Evolutionary conservation across 1,284 basidiomycete species (phyloP).

Genomic region (Ceratobasidium sp.): DNA sequence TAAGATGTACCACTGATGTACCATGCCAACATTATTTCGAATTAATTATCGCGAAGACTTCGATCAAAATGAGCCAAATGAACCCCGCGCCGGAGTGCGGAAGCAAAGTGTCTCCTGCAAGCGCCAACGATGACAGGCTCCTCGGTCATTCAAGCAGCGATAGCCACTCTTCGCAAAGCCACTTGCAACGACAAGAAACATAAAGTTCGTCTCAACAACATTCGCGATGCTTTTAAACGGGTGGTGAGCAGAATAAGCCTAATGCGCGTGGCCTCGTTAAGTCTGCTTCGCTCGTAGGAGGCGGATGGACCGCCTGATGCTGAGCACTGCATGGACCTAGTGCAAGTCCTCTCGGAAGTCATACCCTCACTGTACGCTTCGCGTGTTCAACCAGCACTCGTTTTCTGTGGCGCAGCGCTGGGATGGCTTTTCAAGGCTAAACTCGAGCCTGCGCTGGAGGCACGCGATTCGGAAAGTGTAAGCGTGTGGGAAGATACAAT

Average conservation of each 20-base stretch:
- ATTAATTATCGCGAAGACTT: conserved; percentile 6
- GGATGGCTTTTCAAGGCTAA: conserved; percentile 14
- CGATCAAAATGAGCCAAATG: conserved; percentile 26
- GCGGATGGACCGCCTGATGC: conserved; percentile 14
- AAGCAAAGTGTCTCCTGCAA: conserved; percentile 21
- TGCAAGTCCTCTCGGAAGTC: neutral
- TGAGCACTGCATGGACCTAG: conserved; percentile 20
- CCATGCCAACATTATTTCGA: neutral
- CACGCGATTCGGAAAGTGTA: neutral
- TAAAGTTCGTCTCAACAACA: neutral
- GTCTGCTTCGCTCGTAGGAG: conserved; percentile 15
- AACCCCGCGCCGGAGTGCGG: conserved; percentile 24
- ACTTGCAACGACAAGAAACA: conserved; percentile 18
- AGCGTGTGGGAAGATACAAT: conserved; percentile 24
- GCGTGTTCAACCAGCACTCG: conserved; percentile 15
- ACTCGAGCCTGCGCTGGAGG: conserved; percentile 11
- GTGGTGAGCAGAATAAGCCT: conserved; percentile 4
- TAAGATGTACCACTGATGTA: neutral
- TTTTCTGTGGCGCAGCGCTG: conserved; percentile 15
- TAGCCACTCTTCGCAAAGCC: conserved; percentile 3
- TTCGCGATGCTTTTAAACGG: conserved; percentile 9
- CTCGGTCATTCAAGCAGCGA: conserved; percentile 1
- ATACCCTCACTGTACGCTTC: conserved; percentile 12
- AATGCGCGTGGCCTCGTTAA: neutral
- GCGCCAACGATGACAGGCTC: conserved; percentile 23